Conservation (phyloP, 305 asterid genomes). For the Solanum hybrid region DNA sequence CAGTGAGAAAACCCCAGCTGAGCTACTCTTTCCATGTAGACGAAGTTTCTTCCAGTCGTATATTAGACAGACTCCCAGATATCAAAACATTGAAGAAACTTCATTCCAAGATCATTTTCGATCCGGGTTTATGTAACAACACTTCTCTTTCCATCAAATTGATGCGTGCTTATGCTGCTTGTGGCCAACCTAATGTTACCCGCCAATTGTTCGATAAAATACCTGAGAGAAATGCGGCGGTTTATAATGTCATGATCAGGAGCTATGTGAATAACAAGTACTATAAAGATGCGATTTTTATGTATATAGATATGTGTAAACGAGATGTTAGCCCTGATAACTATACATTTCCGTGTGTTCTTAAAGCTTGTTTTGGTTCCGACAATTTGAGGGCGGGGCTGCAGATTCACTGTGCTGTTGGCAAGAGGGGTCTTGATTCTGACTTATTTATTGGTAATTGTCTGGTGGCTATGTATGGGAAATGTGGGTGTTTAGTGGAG, state of each 20-base stretch:
- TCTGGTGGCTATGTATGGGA: conserved; percentile 70
- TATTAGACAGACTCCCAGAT: conserved; percentile 48
- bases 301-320: conserved; percentile 38
- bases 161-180: conserved; percentile 66
- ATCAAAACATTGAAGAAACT: conserved; percentile 36
- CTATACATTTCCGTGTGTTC: conserved; percentile 65
- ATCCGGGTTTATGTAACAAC: conserved; percentile 33
- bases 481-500: conserved; percentile 48
- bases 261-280: conserved; percentile 58
- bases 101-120: conserved; percentile 45
- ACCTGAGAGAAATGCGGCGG: conserved; percentile 44
- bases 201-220: conserved; percentile 68
- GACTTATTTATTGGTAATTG: conserved; percentile 65
- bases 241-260: conserved; percentile 77
- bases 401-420: conserved; percentile 52
- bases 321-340: conserved; percentile 45
- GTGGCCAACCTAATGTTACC: conserved; percentile 34
- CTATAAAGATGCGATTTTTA: conserved; percentile 42
- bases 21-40: neutral
- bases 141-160: conserved; percentile 49
- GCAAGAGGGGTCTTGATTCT: conserved; percentile 49
- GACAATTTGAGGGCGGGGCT: conserved; percentile 35
- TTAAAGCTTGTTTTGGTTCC: conserved; percentile 65
- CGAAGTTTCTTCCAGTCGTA: conserved; percentile 4
- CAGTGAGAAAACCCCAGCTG: neutral